phyloP scores from a whole-genome alignment of 1,284 basidiomycete species.

The Leccinum griseonigrum region DNA sequence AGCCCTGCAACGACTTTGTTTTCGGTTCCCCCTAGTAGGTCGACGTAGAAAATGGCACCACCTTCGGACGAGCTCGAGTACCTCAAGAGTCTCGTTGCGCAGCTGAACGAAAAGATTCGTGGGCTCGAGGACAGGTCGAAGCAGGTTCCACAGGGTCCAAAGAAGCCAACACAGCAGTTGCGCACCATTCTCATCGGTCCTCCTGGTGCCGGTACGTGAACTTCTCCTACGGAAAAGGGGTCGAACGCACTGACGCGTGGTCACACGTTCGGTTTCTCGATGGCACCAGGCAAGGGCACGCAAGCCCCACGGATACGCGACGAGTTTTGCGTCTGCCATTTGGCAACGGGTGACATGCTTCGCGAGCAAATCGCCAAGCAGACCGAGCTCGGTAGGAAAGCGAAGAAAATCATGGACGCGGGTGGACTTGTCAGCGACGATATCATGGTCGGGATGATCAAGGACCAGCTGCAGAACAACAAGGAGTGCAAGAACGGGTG shows the following conservation, averaged over 20 bases:
- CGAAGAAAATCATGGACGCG: constrained; percentile 98
- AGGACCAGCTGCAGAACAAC: constrained; percentile 94
- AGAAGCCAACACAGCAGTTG: constrained; percentile 76
- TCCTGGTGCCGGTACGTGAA: constrained; percentile 84
- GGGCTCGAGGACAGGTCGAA: constrained; percentile 67
- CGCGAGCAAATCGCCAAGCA: constrained; percentile 90
- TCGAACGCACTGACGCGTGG: constrained; percentile 1
- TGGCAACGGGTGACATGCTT: constrained; percentile 98
- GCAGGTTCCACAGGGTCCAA: constrained; percentile 38
- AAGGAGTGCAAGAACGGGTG: constrained; percentile 91
- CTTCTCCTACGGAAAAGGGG: background rate
- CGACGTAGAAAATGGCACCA: constrained; percentile 39
- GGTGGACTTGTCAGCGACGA: constrained; percentile 95
- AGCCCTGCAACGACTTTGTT: background rate
- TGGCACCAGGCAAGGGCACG: constrained; percentile 86
- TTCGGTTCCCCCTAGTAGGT: background rate
- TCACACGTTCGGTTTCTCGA: background rate
- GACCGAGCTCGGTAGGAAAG: constrained; percentile 86
- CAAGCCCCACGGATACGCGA: constrained; percentile 94
- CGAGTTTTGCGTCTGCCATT: constrained; percentile 94
- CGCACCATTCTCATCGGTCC: constrained; percentile 94
- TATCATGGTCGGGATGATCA: constrained; percentile 98
- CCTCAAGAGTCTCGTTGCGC: constrained; percentile 82
- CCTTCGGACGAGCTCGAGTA: constrained; percentile 78
- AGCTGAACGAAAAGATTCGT: constrained; percentile 80